Evolutionary conservation across 2,329 filamentous ascomycete species (phyloP).

Genomic region (Cadophora luteo-olivacea): DNA sequence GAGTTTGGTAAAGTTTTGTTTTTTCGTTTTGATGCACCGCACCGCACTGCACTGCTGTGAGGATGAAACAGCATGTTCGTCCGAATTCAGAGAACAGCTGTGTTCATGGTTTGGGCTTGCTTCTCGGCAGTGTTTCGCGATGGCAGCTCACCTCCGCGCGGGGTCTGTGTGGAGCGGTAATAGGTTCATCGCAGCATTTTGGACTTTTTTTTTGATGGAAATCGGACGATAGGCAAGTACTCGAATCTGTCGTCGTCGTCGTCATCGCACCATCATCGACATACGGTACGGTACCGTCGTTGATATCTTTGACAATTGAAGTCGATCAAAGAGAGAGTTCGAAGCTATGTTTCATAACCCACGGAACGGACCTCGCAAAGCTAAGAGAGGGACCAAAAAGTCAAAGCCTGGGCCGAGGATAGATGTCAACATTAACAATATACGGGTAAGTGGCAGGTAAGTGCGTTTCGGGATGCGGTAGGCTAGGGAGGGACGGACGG

Average conservation of each 20-base stretch:
- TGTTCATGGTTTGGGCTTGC: neutral
- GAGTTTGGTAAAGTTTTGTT: neutral
- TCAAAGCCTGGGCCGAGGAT: neutral
- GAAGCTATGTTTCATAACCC: neutral
- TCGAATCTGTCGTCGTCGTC: neutral
- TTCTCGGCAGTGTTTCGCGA: neutral
- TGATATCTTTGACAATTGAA: neutral
- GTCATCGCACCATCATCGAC: neutral
- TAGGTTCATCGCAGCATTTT: neutral
- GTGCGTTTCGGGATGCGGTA: slow-evolving; percentile 10
- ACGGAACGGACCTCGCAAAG: neutral
- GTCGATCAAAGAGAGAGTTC: neutral
- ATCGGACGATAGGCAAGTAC: neutral
- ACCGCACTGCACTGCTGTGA: neutral
- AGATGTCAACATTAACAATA: neutral
- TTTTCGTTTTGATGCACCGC: neutral
- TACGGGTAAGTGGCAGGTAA: neutral
- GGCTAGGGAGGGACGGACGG: neutral
- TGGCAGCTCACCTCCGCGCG: neutral
- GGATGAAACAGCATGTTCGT: neutral
- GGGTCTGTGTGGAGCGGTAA: neutral
- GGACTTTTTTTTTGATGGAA: neutral
- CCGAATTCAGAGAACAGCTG: neutral
- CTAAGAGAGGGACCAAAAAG: neutral
- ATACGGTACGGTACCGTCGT: too few relatives aligned